phyloP scores from a whole-genome alignment of 148 eudicot species.

The Selenicereus undatus region DNA sequence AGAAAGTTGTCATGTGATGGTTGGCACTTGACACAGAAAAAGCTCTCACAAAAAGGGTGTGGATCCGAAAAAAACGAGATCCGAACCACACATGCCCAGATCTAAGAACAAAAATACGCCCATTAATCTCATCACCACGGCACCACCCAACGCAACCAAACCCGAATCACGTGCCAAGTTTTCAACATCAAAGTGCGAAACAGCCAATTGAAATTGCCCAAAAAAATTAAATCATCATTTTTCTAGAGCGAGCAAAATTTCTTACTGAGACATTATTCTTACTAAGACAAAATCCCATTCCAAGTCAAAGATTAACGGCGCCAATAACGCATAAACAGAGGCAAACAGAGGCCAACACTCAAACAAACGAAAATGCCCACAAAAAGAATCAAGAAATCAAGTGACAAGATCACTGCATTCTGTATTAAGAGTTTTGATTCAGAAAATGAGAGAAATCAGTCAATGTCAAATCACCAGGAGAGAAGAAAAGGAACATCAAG shows the following conservation, averaged over 20 bases:
- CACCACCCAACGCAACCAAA: not conserved
- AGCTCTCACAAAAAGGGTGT: not conserved
- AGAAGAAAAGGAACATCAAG: conserved; percentile 86
- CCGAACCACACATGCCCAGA: not conserved
- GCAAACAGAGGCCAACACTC: too few relatives aligned
- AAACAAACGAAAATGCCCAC: not conserved
- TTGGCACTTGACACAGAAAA: not conserved
- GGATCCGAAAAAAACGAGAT: not conserved
- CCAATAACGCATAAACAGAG: not conserved
- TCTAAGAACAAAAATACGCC: not conserved
- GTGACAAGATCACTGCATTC: not conserved
- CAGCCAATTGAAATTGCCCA: not conserved
- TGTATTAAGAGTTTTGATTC: not conserved
- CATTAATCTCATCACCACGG: not conserved
- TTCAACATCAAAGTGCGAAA: conserved; percentile 9
- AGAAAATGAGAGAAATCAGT: not conserved
- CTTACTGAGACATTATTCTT: too few relatives aligned
- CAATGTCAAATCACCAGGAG: conserved; percentile 54
- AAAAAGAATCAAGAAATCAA: not conserved
- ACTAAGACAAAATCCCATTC: not conserved
- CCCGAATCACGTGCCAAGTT: not conserved
- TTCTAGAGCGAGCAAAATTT: not conserved
- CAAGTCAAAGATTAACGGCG: not conserved
- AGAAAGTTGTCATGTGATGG: not conserved
- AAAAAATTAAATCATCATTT: too few relatives aligned